Evolutionary conservation across 139 green algal species (phyloP), one percentile per base, ranked within the genome.

Genomic region (Closterium sp.): DNA sequence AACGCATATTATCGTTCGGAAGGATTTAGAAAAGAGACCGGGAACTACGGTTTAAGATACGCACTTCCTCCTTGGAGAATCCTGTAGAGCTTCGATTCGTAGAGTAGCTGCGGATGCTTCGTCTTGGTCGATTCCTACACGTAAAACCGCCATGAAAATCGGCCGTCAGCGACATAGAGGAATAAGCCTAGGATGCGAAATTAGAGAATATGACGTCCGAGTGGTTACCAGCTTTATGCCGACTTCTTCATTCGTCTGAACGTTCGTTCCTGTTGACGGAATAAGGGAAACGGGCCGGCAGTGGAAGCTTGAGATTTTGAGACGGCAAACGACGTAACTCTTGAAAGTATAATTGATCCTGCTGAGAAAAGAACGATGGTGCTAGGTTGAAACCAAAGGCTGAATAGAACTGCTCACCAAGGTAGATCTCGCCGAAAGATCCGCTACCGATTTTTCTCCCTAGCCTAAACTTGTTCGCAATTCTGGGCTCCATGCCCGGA

Each of bases 241-340:
- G n/a, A 99, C 98, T 91, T 99, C 98, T 94, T 99, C 98, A 33
- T 96, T 96, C 1, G 97, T 99, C 87, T 99, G 97, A 43, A 99
- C 96, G 92, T 99, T 97, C 4, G 97, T 98, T 76, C 98, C 98
- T 98, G 97, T 76, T 2, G 0, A 76, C 55, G 16, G 25, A 76
- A 28, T 76, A 76, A 19, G 55, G 12, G 16, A 28, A 1, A 28
- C 16, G 55, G 23, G 5, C 23, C 12, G 55, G 55, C 12, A 76
- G 55, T 28, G 12, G 55, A 76, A 3, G 55, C 16, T n/a, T 1
- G 43, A 69, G 23, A 69, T 28, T 2, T 69, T 69, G 12, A 25
- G 43, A 69, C 43, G 0, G 43, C 8, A 16, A 69, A 69, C 43
- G 43, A 25, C 43, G 23, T 2, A 16, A 69, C 1, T 12, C 10